phyloP scores from a whole-genome alignment of 1,284 basidiomycete species.

The Rhodotorula sp. region DNA sequence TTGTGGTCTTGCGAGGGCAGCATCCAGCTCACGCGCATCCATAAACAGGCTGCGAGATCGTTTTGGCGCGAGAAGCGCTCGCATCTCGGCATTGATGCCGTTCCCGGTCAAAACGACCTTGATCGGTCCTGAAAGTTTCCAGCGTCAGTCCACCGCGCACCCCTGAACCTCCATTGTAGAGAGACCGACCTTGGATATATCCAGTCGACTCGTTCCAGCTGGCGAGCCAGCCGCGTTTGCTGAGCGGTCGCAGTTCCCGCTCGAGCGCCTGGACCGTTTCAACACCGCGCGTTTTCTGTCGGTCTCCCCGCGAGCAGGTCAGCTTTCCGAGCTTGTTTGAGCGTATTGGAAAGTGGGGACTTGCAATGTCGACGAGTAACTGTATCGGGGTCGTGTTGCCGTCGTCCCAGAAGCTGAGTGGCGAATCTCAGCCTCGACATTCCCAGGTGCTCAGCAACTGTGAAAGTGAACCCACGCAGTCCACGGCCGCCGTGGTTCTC shows the following conservation, averaged over 20 bases:
- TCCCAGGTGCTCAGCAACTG: too few relatives aligned
- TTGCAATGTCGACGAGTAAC: conserved; percentile 41
- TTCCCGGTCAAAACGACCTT: conserved; percentile 44
- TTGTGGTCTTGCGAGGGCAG: neutral
- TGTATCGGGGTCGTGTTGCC: conserved; percentile 39
- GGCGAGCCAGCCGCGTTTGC: conserved; percentile 39
- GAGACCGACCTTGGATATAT: conserved; percentile 10
- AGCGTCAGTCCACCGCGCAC: too few relatives aligned
- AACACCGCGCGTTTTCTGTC: conserved; percentile 42
- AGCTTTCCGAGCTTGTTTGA: too few relatives aligned
- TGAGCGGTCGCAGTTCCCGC: conserved; percentile 37
- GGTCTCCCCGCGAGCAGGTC: neutral
- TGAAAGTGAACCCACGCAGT: conserved; percentile 15
- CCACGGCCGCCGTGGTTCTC: conserved; percentile 25
- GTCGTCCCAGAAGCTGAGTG: conserved; percentile 32
- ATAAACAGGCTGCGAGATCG: conserved; percentile 38
- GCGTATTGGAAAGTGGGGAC: neutral
- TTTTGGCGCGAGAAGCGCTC: conserved; percentile 29
- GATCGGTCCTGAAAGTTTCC: conserved; percentile 10
- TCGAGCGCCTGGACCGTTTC: conserved; percentile 35
- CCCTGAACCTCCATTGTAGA: too few relatives aligned
- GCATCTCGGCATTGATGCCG: conserved; percentile 37
- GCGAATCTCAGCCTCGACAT: neutral
- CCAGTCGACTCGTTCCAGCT: conserved; percentile 23
- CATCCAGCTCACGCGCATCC: conserved; percentile 31